phyloP scores from a whole-genome alignment of 2,329 filamentous ascomycete genomes.

The Tothia fuscella region DNA sequence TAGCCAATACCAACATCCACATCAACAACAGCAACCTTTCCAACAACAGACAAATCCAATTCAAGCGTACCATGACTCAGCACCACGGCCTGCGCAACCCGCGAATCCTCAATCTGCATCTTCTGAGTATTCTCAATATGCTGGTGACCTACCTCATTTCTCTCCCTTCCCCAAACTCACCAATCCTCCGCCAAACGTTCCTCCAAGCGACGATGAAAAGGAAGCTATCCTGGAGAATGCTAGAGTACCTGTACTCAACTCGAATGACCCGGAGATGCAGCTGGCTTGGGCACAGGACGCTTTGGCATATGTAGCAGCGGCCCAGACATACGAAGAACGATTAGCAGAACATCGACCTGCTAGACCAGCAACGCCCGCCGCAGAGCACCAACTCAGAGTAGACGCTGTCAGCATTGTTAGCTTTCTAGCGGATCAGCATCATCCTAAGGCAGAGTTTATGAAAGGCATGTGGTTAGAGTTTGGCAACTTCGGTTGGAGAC shows the following conservation, averaged over 20 bases:
- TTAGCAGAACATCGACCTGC: conserved; percentile 46
- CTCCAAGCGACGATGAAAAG: conserved; percentile 86
- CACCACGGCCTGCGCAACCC: conserved; percentile 20
- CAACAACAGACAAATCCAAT: conserved; percentile 12
- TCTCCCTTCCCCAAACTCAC: conserved; percentile 83
- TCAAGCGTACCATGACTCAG: conserved; percentile 17
- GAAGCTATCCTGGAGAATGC: conserved; percentile 81
- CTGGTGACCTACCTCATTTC: conserved; percentile 57
- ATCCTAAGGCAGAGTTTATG: conserved; percentile 91
- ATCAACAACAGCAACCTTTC: not conserved
- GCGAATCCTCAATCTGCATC: conserved; percentile 1
- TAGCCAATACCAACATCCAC: conserved; percentile 18
- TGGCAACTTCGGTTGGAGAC: conserved; percentile 80
- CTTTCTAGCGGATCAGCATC: conserved; percentile 80
- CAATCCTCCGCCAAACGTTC: conserved; percentile 71
- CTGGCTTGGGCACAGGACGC: conserved; percentile 93
- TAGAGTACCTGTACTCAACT: conserved; percentile 72
- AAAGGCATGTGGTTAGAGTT: conserved; percentile 96
- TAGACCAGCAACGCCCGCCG: conserved; percentile 66
- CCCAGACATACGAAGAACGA: conserved; percentile 62
- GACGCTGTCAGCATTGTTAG: conserved; percentile 88
- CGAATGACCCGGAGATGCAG: conserved; percentile 92
- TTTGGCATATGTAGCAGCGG: conserved; percentile 75
- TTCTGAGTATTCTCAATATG: conserved; percentile 21
- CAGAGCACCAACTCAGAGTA: conserved; percentile 75